phyloP scores from a whole-genome alignment of 495 filamentous ascomycete species.

The Penicillium desertorum region DNA sequence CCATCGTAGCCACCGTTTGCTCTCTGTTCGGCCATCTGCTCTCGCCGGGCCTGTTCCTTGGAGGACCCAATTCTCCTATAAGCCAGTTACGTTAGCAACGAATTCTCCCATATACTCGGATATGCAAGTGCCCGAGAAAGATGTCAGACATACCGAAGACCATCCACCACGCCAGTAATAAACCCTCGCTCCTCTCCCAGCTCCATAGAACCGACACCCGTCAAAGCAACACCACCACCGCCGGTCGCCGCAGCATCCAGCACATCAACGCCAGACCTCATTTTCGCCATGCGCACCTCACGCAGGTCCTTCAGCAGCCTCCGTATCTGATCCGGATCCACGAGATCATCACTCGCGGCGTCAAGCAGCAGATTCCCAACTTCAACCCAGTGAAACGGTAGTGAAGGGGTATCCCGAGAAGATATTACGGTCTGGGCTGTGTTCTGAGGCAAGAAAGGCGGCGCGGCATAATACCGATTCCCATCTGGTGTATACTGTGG shows the following conservation, averaged over 20 bases:
- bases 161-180: slow-evolving; percentile 81
- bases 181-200: slow-evolving; percentile 83
- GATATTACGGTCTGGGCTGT: slow-evolving; percentile 30
- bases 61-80: slow-evolving; percentile 47
- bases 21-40: slow-evolving; percentile 47
- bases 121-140: background rate
- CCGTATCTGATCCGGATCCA: slow-evolving; percentile 70
- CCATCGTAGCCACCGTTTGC: slow-evolving; percentile 41
- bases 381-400: slow-evolving; percentile 95
- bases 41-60: slow-evolving; percentile 48
- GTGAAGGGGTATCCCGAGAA: slow-evolving; percentile 47
- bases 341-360: slow-evolving; percentile 80
- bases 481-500: slow-evolving; percentile 46
- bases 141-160: slow-evolving; percentile 56
- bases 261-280: slow-evolving; percentile 68
- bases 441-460: slow-evolving; percentile 47
- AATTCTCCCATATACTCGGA: background rate
- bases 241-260: slow-evolving; percentile 60
- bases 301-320: slow-evolving; percentile 76
- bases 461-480: slow-evolving; percentile 40
- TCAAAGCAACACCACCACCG: slow-evolving; percentile 72
- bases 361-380: slow-evolving; percentile 81
- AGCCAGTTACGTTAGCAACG: slow-evolving; percentile 13
- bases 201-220: slow-evolving; percentile 89
- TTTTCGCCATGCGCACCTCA: slow-evolving; percentile 87